Conservation (phyloP, 2,329 filamentous ascomycete species). For the Pseudocercospora ulei region DNA sequence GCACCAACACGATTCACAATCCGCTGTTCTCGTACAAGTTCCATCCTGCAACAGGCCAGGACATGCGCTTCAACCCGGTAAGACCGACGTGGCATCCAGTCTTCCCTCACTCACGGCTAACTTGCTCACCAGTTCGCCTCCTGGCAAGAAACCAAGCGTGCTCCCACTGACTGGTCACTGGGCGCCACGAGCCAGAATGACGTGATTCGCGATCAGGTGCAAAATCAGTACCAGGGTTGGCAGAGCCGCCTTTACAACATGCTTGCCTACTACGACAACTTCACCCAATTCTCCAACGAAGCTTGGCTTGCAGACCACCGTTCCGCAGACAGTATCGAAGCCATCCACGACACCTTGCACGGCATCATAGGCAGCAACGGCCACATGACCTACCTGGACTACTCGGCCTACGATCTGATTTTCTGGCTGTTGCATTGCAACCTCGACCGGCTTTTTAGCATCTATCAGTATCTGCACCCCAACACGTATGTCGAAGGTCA, state of each 20-base stretch:
- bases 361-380: constrained; percentile 50
- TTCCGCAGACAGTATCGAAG: constrained; percentile 51
- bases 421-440: constrained; percentile 69
- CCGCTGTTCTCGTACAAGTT: constrained; percentile 34
- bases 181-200: constrained; percentile 52
- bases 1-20: constrained; percentile 30
- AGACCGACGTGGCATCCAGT: constrained; percentile 29
- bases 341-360: constrained; percentile 43
- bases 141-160: constrained; percentile 54
- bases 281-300: constrained; percentile 60
- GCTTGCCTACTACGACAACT: constrained; percentile 58
- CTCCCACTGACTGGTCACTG: constrained; percentile 38
- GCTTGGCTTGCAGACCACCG: constrained; percentile 44
- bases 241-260: constrained; percentile 57
- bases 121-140: constrained; percentile 43
- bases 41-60: constrained; percentile 48
- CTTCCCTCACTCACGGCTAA: background rate
- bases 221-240: constrained; percentile 47
- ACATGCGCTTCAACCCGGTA: constrained; percentile 53
- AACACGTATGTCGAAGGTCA: constrained; percentile 54
- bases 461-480: constrained; percentile 69
- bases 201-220: constrained; percentile 44
- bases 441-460: constrained; percentile 62
- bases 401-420: constrained; percentile 68
- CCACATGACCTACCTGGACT: constrained; percentile 59